A percentile compares a stretch with the other conserved stretches of the same genome.
phyloP scores from a whole-genome alignment of 805 yeast species.

The Cyberlindnera euphorbiiphila region DNA sequence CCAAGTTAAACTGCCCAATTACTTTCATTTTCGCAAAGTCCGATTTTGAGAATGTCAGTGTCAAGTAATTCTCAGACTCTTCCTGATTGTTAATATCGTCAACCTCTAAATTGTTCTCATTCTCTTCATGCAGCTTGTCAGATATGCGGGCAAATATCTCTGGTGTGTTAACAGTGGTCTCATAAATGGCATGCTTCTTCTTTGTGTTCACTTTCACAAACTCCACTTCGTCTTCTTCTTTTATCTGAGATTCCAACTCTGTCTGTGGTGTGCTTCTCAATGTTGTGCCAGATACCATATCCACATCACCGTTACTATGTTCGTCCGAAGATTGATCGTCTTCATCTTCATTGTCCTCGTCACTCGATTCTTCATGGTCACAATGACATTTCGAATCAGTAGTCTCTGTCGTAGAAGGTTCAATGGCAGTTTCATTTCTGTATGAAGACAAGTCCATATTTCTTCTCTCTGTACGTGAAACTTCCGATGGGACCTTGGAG shows the following conservation, averaged over 20 bases:
- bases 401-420: no score
- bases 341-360: slow-evolving; percentile 1
- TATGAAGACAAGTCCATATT: no score
- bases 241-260: slow-evolving; percentile 1
- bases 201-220: slow-evolving; percentile 15
- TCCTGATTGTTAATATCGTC: slow-evolving; percentile 43
- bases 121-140: not conserved
- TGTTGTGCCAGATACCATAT: not conserved
- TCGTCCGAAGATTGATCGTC: no score
- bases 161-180: slow-evolving; percentile 9
- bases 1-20: slow-evolving; percentile 94
- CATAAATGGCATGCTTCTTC: slow-evolving; percentile 16
- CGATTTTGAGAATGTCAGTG: slow-evolving; percentile 58
- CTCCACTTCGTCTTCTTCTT: slow-evolving; percentile 9
- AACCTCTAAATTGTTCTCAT: slow-evolving; percentile 7
- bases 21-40: slow-evolving; percentile 76
- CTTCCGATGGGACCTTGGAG: not conserved
- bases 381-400: slow-evolving; percentile 1
- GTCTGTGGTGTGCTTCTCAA: slow-evolving; percentile 7
- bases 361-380: slow-evolving; percentile 7
- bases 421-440: slow-evolving; percentile 12
- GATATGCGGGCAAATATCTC: slow-evolving; percentile 3
- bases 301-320: no score
- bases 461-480: no score
- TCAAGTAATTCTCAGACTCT: slow-evolving; percentile 54